Percentiles rank a stretch among this genome's conserved stretches.
phyloP scores from a whole-genome alignment of 2,329 filamentous ascomycete species.

The Hawksworthiomyces lignivorus region DNA sequence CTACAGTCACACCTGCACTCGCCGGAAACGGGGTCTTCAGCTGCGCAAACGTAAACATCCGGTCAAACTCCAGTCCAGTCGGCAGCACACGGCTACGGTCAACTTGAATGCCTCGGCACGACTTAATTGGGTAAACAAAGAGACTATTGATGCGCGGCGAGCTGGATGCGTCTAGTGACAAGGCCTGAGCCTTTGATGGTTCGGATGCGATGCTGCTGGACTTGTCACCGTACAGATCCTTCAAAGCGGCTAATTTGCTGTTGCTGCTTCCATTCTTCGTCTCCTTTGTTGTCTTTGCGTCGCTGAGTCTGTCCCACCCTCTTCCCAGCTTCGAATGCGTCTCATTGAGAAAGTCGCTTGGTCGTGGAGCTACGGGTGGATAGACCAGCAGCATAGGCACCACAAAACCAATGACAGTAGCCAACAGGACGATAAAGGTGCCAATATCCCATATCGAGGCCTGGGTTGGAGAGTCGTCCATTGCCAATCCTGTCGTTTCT shows the following conservation, averaged over 20 bases:
- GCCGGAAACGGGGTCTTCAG: slow-evolving; percentile 42
- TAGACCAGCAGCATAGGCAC: slow-evolving; percentile 47
- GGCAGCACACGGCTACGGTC: slow-evolving; percentile 54
- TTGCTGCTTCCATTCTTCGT: no score
- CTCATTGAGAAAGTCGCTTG: slow-evolving; percentile 45
- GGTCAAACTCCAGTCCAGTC: slow-evolving; percentile 69
- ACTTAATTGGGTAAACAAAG: slow-evolving; percentile 77
- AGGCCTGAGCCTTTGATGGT: no score
- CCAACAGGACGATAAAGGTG: slow-evolving; percentile 28
- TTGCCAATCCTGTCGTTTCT: background rate
- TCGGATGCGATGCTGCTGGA: slow-evolving; percentile 1
- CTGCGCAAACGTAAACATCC: slow-evolving; percentile 77
- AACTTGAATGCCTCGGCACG: slow-evolving; percentile 70
- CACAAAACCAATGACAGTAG: slow-evolving; percentile 42
- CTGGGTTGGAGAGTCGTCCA: slow-evolving; percentile 1
- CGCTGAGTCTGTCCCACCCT: slow-evolving; percentile 28
- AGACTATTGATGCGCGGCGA: slow-evolving; percentile 48
- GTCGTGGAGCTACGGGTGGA: slow-evolving; percentile 44
- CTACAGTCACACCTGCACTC: slow-evolving; percentile 19
- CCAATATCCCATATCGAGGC: no score
- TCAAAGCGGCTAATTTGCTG: no score
- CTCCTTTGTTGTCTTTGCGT: no score
- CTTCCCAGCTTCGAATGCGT: slow-evolving; percentile 45
- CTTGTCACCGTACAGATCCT: background rate
- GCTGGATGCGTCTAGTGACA: no score